Evolutionary conservation across 805 yeast species (phyloP), one percentile per base, ranked within the genome.

Genomic region (Scheffersomyces ergatensis): DNA sequence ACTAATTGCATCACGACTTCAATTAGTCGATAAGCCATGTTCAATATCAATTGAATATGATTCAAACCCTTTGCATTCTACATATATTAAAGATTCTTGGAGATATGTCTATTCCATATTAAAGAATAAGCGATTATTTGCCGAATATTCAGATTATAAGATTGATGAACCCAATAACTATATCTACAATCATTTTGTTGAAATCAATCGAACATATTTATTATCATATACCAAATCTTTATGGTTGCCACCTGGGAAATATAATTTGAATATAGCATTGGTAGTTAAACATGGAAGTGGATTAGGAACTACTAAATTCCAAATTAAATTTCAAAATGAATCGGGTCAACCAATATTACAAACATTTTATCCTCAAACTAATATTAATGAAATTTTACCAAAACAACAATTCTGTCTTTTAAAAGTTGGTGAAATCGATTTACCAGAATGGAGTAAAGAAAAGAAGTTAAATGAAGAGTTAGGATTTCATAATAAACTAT

Each of bases 301-400:
- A 0, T 55, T 81, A 20, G 84, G 83, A 2, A 78, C 83, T 13
- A 76, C 81, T 14, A 70, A 72, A 48, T 80, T 80, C 47, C 76
- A 70, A 47, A 62, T 80, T 6, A 51, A 54, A 15, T 64, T 64
- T 41, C 44, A 58, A 24, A 53, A 58, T 19, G 54, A 54, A 2
- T 47, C 56, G 2, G 60, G 60, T 7, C 50, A 60, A 13, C 53
- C 51, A 16, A 45, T 64, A 2, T 44, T 49, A 18, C 62, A 72
- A 38, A 65, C 70, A 1, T 78, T 72, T 43, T 78, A 72, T 49
- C 82, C 85, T 0, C 81, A 85, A 0, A 65, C 77, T 0, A 74
- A 77, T 47, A 74, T 82, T 33, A 72, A 72, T 38, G 85, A 80
- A 11, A 63, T 82, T 18, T 58, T 79, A n/a, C 84, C 84, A 1